Evolutionary conservation across 2,329 filamentous ascomycete genomes (phyloP).

Genomic region (Drechslera avenae): DNA sequence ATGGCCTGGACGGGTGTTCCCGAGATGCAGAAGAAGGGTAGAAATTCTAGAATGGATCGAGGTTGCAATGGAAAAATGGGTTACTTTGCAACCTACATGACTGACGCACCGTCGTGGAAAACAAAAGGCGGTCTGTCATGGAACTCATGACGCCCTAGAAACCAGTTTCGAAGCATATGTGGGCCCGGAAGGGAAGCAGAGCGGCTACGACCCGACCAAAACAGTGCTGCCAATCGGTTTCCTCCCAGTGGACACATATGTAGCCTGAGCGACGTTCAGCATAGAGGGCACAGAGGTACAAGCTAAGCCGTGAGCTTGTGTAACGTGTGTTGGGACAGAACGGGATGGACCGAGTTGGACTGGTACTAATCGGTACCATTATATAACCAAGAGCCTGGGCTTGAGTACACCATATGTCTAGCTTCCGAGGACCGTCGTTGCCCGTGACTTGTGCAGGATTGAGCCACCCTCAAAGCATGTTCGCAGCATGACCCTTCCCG

Average conservation of each 20-base stretch:
- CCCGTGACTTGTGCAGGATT: not conserved
- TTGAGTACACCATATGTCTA: no score
- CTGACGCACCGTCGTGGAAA: constrained; percentile 8
- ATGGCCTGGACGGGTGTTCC: not conserved
- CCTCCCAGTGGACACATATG: constrained; percentile 21
- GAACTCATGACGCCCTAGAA: constrained; percentile 9
- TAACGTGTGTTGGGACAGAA: constrained; percentile 10
- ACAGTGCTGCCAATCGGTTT: constrained; percentile 30
- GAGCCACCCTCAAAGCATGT: not conserved
- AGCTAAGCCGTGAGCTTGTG: constrained; percentile 35
- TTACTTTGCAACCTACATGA: constrained; percentile 30
- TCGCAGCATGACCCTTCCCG: not conserved
- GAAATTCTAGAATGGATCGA: constrained; percentile 4
- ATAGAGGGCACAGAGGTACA: constrained; percentile 18
- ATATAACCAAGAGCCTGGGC: not conserved
- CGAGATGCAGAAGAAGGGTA: not conserved
- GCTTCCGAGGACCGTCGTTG: no score
- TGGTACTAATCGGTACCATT: not conserved
- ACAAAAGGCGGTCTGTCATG: constrained; percentile 2
- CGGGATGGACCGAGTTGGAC: not conserved
- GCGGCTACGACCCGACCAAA: not conserved
- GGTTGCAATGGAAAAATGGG: constrained; percentile 20
- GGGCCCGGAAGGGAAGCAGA: not conserved
- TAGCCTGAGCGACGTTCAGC: constrained; percentile 26
- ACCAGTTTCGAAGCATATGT: not conserved